Conservation (phyloP, 306 rosid species). For the Sophora flavescens region DNA sequence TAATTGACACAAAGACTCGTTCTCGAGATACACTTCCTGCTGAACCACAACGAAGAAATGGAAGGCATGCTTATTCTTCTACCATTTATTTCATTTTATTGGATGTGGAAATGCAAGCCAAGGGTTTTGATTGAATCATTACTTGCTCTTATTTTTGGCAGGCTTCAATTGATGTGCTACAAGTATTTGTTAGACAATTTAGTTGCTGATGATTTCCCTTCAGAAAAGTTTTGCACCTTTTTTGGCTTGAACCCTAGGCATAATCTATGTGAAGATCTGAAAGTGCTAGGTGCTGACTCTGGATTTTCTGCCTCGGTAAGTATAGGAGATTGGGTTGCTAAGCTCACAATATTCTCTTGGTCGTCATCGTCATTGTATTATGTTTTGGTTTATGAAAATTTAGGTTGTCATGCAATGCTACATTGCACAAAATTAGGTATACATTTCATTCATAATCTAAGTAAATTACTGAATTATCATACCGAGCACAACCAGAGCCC, state of each 20-base stretch:
- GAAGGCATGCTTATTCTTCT: slow-evolving; percentile 64
- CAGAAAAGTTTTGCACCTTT: slow-evolving; percentile 55
- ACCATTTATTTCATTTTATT: slow-evolving; percentile 42
- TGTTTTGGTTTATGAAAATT: background rate
- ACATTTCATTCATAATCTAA: background rate
- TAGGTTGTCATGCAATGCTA: background rate
- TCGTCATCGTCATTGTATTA: slow-evolving; percentile 27
- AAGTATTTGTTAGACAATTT: slow-evolving; percentile 81
- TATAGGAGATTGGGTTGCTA: slow-evolving; percentile 30
- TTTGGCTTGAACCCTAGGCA: slow-evolving; percentile 65
- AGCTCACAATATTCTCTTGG: slow-evolving; percentile 11
- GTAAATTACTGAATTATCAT: background rate
- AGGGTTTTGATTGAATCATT: slow-evolving; percentile 36
- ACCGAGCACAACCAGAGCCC: background rate
- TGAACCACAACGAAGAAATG: slow-evolving; percentile 90
- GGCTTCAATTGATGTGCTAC: slow-evolving; percentile 92
- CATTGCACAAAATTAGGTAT: background rate
- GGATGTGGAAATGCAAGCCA: background rate
- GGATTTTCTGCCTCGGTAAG: slow-evolving; percentile 68
- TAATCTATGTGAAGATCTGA: slow-evolving; percentile 63
- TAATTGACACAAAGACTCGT: slow-evolving; percentile 89
- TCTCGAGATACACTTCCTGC: slow-evolving; percentile 69
- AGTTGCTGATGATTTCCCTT: slow-evolving; percentile 62
- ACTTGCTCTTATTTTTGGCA: slow-evolving; percentile 50
- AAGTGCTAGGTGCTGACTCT: slow-evolving; percentile 47